Base-by-base conservation (phyloP, 2,329 filamentous ascomycete species). In the Venturia effusa region DNA sequence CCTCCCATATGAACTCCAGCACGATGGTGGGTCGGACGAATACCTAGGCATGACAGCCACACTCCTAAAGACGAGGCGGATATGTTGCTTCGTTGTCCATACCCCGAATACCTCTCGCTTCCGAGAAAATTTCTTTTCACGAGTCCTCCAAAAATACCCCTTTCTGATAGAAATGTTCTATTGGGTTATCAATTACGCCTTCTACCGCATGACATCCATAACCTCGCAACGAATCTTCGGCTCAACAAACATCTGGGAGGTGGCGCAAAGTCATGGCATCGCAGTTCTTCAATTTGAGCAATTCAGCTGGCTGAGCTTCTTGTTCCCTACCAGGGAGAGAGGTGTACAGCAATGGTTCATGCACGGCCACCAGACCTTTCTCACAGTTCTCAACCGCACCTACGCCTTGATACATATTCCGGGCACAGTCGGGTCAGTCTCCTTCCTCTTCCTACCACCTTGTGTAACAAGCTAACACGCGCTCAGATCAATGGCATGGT, bases 151-250 rank as follows among this genome's bases (percentile, higher is more conserved):
- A 71, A 86, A 85, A 70, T 88, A 85, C 67, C 86, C 87, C 4
- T 89, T 89, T 70, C 73, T 89, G 63, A 80, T 89, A 60, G 86
- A 89, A 73, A 88, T 89, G 84, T 88, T 88, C 72, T 89, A 89
- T 75, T 89, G 86, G 86, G 79, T 81, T 54, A 78, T 88, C 68
- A 88, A 85, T 69, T 83, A 86, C 67, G 77, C 81, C 57, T 85
- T 87, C 70, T 88, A 88, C 74, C 78, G 81, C 43, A 76, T 84
- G 72, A 86, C 84, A 8, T 80, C 82, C 19, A 75, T 80, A 19
- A 71, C 80, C 7, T 80, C 82, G 1, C 77, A 81, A 64, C 72
- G 73, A 59, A 74, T 82, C 63, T 84, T 83, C 64, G 80, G 81
- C 41, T 78, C 80, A 55, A 77, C 78, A 19, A 77, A 76, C 15